Conservation (phyloP, 441 rosid species). For the Eugenia klotzschiana region DNA sequence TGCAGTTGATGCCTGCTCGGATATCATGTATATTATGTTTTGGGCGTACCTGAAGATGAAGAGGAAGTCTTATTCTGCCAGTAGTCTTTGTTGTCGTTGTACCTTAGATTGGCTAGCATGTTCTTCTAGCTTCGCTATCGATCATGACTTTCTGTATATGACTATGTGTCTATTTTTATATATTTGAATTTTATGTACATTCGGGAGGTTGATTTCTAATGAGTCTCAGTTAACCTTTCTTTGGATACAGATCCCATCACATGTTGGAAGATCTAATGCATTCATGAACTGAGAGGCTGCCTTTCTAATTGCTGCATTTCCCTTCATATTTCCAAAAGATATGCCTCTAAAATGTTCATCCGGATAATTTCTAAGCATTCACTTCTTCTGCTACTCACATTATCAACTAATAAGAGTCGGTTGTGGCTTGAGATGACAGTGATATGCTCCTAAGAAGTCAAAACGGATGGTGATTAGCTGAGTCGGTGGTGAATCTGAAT, state of each 20-base stretch:
- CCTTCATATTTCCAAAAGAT: neutral
- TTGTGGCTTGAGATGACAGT: neutral
- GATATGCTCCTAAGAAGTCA: neutral
- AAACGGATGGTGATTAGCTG: neutral
- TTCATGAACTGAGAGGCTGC: neutral
- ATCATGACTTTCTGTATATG: neutral
- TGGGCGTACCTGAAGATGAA: neutral
- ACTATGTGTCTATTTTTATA: neutral
- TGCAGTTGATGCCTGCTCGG: neutral
- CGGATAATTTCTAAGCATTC: neutral
- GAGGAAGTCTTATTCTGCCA: neutral
- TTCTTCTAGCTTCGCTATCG: neutral
- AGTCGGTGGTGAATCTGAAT: neutral
- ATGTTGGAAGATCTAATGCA: neutral
- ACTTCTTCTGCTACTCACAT: neutral
- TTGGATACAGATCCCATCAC: neutral
- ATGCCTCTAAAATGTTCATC: neutral
- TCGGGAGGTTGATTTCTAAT: neutral
- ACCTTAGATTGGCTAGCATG: neutral
- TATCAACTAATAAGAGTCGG: neutral
- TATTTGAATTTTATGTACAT: neutral
- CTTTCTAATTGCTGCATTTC: neutral
- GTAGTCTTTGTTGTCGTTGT: neutral
- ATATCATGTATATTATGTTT: neutral
- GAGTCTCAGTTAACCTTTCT: neutral